Base-by-base conservation (phyloP, 352 stramenopile species). In the Globisporangium sylvaticum region DNA sequence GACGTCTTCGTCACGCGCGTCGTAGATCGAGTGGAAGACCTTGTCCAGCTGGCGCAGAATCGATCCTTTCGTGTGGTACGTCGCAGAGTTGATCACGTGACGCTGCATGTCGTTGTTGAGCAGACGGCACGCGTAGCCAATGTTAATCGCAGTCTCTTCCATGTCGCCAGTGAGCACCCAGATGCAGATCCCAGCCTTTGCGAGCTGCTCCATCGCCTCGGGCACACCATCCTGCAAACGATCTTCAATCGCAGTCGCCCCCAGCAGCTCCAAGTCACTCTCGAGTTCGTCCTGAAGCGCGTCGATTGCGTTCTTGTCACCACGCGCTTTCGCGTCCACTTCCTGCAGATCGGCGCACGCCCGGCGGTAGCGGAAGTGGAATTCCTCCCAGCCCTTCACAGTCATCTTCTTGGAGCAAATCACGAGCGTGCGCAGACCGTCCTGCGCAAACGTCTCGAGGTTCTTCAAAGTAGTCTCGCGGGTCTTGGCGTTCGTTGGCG, bases 71-170 rank as follows among this genome's bases (percentile, higher is more conserved):
- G 88, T 87, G 9, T 73, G 80, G 56, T 87, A 94, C 37, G 72
- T 86, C 5, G 77, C 71, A 5, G 75, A 69, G 60, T 94, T 96
- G 54, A 96, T 89, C 55, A 96, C 83, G 39, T 92, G 80, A n/a
- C 87, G 79, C 58, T 97, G 80, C 96, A 99, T 98, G 63, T 97
- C 95, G 48, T 97, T 96, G 59, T 95, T 98, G 3, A 96, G 73
- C 46, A 96, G 72, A 3, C 81, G 84, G 39, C 88, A 96, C 15
- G 88, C 89, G 39, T 90, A 96, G 4, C 84, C 84, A 71, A 96
- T 95, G 68, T 96, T 96, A 56, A 95, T 95, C 0, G 89, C 89
- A 9, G 89, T 96, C 65, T 96, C 89, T 71, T 95, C 84, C 89
- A 94, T 96, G 64, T 96, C 89, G 32, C 89, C 88, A 3, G 89